These are phyloP conservation scores for Dothistroma septosporum DNA, from an alignment of 2,329 filamentous ascomycete genomes.

Conservation along the genomic window DNA sequence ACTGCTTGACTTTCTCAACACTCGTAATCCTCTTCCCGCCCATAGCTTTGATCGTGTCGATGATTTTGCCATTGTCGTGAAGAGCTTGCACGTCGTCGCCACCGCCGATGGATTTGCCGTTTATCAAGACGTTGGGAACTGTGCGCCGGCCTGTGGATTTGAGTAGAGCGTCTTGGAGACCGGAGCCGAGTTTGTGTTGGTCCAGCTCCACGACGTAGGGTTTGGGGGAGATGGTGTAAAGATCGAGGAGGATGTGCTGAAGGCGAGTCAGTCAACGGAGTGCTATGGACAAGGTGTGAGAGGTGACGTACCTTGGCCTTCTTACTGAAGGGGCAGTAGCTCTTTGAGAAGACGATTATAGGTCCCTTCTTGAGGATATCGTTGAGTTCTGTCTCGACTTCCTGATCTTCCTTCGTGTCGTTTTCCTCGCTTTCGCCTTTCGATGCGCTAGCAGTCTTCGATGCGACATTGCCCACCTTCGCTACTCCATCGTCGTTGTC, in stretches of 20 bases:
- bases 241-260: slow-evolving; percentile 67
- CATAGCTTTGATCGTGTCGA: slow-evolving; percentile 67
- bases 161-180: slow-evolving; percentile 66
- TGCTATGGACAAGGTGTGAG: background rate
- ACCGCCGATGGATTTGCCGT: slow-evolving; percentile 83
- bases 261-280: background rate
- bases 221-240: slow-evolving; percentile 75
- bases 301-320: slow-evolving; percentile 61
- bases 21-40: slow-evolving; percentile 62
- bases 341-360: slow-evolving; percentile 85
- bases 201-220: slow-evolving; percentile 92
- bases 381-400: slow-evolving; percentile 58
- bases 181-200: slow-evolving; percentile 65
- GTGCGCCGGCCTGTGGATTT: slow-evolving; percentile 75
- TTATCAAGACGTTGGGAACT: slow-evolving; percentile 87
- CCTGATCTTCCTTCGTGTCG: slow-evolving; percentile 57
- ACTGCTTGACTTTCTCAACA: slow-evolving; percentile 14
- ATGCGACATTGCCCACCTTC: slow-evolving; percentile 41
- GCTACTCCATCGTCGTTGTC: slow-evolving; percentile 43
- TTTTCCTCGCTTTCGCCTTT: slow-evolving; percentile 35
- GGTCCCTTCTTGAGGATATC: slow-evolving; percentile 2
- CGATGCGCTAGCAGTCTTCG: slow-evolving; percentile 34
- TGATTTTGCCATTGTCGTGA: slow-evolving; percentile 57
- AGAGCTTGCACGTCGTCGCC: slow-evolving; percentile 78
- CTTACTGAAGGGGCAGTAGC: slow-evolving; percentile 82